Base-by-base conservation (phyloP, 345 rosid species). In the Salix arbutifolia region DNA sequence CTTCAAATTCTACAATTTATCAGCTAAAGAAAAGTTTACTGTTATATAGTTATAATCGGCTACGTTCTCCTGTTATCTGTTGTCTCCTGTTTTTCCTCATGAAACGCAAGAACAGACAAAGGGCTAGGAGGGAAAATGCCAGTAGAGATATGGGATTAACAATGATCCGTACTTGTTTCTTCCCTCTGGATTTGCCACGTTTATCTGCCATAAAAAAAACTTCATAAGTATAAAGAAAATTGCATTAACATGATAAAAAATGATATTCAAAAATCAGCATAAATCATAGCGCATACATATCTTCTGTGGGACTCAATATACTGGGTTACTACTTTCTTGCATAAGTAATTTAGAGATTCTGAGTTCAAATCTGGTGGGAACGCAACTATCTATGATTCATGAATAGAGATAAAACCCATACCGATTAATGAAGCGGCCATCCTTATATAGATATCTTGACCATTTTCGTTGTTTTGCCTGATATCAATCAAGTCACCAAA, bases 371-470 rank as follows among this genome's bases (percentile, higher is more conserved):
- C 50, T 46, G 50, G 50, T 46, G 5, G 16, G 0, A 14, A 46
- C 1, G 16, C 17, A 46, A 46, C 6, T 10, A 2, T 40, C 44
- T 46, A 13, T 14, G 50, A 46, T 46, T 46, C 50, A 12, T 11
- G 50, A 46, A 46, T 3, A 26, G 14, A 25, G 23, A 4, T 12
- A n/a, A n/a, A 62, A 13, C 50, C 4, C 50, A 46, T 71, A 83
- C 86, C 86, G 38, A 79, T 68, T 53, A 83, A 86, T 8, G 88
- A 80, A 35, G 84, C 85, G n/a, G 87, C 81, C 70, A 87, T 13
- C 76, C 87, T 72, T 46, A 85, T 17, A 74, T 82, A 87, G 26
- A 84, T 72, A 12, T 83, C 88, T 78, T 84, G 83, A 10, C 84
- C 86, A 25, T 67, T 81, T 30, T 76, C 78, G 25, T 44, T 65